Evolutionary conservation across 495 filamentous ascomycete species (phyloP), one percentile per base, ranked within the genome.

Genomic region (Xylaria acuta): DNA sequence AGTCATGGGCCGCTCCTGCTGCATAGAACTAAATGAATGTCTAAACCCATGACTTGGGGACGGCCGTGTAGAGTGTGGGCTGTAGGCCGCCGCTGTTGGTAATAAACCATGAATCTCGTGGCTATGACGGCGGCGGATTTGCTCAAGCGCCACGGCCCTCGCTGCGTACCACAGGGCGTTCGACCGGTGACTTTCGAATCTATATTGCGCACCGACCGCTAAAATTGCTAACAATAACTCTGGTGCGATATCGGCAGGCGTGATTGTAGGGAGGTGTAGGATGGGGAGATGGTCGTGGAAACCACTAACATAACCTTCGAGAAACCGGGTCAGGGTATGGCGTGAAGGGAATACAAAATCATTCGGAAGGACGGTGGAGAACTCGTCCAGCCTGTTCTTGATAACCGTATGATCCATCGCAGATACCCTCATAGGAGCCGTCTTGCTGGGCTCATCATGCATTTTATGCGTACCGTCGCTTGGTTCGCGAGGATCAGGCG

Each of bases 161-260:
- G 88, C 86, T 0, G 91, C 91, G 79, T 92, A 90, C 82, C 92
- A 94, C 8, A 94, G 81, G 16, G 91, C 88, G 73, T 91, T 89
- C 0, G 90, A 90, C 45, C 89, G 84, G 60, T 87, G 86, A 53
- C 88, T 90, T 73, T 93, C 91, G 71, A 92, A 92, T 16, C 91
- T 84, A 72, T 92, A 93, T 51, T 90, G 87, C 4, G 91, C 91
- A 8, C 91, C 91, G 5, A 92, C 83, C 0, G 91, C 86, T 6
- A 87, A 79, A 72, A 92, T 89, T 0, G 90, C 88, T n/a, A 92
- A 79, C 22, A 92, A 76, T 16, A 92, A 78, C 70, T 91, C 89
- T 7, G 89, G 81, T 5, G 88, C 84, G 54, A 86, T 81, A 0
- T 86, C 82, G 18, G 87, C 84, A 0, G 87, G 82, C 32, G 84